These are phyloP conservation scores for Volutella citrinella DNA, from an alignment of 2,329 filamentous ascomycete genomes.

Conservation along the genomic window DNA sequence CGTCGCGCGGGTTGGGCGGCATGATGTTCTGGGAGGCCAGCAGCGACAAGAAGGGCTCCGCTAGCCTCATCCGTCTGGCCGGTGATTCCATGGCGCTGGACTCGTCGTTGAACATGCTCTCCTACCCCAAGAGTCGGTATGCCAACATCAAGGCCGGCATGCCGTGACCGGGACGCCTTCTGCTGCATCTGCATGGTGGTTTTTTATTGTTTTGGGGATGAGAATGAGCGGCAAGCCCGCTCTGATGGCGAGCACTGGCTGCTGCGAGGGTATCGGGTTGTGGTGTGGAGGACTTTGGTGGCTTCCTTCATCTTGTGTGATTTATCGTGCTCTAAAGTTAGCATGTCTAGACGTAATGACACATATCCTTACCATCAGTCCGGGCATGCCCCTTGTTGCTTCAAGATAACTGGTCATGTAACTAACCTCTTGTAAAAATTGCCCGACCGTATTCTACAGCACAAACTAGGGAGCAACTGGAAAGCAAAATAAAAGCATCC, in stretches of 20 bases:
- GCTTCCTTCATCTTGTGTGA: too few relatives aligned
- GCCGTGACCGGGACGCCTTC: slow-evolving; percentile 14
- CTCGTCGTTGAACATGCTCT: slow-evolving; percentile 47
- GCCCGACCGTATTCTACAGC: slow-evolving; percentile 9
- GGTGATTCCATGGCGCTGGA: slow-evolving; percentile 48
- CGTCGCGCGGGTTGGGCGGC: slow-evolving; percentile 61
- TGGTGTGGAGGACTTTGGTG: too few relatives aligned
- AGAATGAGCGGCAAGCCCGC: too few relatives aligned
- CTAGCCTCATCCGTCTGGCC: slow-evolving; percentile 58
- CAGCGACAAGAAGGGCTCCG: slow-evolving; percentile 52
- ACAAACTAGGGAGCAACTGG: background rate
- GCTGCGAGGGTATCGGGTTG: too few relatives aligned
- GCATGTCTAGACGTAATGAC: too few relatives aligned
- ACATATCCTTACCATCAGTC: too few relatives aligned
- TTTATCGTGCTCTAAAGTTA: too few relatives aligned
- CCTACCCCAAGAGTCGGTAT: slow-evolving; percentile 55
- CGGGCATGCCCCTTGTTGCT: background rate
- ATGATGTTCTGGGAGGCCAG: slow-evolving; percentile 84
- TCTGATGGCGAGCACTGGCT: too few relatives aligned
- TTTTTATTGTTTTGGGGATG: too few relatives aligned
- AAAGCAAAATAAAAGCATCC: slow-evolving; percentile 12
- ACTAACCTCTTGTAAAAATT: slow-evolving; percentile 7
- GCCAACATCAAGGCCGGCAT: slow-evolving; percentile 50
- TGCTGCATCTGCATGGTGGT: background rate
- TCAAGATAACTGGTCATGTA: background rate